These are phyloP conservation scores for Schrenkiella parvula DNA, from an alignment of 345 rosid species.

Conservation along the genomic window DNA sequence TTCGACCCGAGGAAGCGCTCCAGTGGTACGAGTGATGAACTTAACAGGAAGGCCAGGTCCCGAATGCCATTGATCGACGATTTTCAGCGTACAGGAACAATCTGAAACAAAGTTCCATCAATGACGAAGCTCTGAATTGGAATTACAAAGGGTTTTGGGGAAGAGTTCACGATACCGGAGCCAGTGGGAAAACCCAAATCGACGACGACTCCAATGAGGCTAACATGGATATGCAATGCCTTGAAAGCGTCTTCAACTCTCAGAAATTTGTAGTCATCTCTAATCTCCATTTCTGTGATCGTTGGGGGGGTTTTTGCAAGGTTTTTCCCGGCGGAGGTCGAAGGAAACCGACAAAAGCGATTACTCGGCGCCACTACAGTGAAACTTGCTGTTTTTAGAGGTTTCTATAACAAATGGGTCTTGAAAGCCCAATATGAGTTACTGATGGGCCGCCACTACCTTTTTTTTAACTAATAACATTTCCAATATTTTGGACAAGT, in stretches of 20 bases:
- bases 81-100: slow-evolving; percentile 10
- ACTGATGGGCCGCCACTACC: not conserved
- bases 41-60: slow-evolving; percentile 20
- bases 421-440: not conserved
- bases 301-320: slow-evolving; percentile 1
- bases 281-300: slow-evolving; percentile 23
- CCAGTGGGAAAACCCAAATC: slow-evolving; percentile 2
- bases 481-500: not conserved
- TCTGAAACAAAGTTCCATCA: not conserved
- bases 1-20: slow-evolving; percentile 25
- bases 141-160: not conserved
- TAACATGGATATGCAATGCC: slow-evolving; percentile 22
- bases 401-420: not conserved
- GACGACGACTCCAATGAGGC: slow-evolving; percentile 31
- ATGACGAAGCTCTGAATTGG: not conserved
- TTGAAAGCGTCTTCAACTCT: slow-evolving; percentile 24
- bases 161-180: not conserved
- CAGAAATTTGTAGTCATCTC: slow-evolving; percentile 28
- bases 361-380: slow-evolving; percentile 4
- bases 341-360: not conserved
- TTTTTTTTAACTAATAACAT: not conserved
- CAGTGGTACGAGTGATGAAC: slow-evolving; percentile 13
- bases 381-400: not conserved
- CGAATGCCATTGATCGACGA: slow-evolving; percentile 23
- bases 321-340: not conserved